Evolutionary conservation across 176 grass and related monocot genomes (phyloP).

Genomic region (Carex scoparia): DNA sequence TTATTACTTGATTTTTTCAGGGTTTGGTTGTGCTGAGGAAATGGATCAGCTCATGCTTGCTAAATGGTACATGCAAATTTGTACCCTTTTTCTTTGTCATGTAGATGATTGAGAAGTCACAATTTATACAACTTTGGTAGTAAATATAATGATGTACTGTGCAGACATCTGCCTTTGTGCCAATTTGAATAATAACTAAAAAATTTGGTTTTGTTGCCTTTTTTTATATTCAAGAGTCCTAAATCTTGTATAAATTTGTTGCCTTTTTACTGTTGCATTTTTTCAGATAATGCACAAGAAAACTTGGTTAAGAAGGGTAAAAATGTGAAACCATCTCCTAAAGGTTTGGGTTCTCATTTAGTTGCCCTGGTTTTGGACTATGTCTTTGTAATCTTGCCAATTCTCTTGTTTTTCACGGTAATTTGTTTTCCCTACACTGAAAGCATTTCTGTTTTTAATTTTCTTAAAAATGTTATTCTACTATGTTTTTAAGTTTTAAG

Average conservation of each 20-base stretch:
- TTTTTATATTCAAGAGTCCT: not conserved
- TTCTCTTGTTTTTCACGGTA: slow-evolving; percentile 83
- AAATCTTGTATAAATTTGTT: not conserved
- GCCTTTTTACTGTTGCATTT: not conserved
- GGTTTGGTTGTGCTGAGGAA: slow-evolving; percentile 72
- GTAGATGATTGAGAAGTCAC: not conserved
- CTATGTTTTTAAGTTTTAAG: not conserved
- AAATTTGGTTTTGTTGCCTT: not conserved
- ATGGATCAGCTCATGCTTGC: slow-evolving; percentile 45
- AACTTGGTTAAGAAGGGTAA: slow-evolving; percentile 46
- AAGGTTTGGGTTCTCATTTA: slow-evolving; percentile 44
- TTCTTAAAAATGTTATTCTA: not conserved
- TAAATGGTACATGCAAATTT: slow-evolving; percentile 13
- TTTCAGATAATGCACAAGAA: slow-evolving; percentile 37
- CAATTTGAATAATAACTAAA: not conserved
- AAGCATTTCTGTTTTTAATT: not conserved
- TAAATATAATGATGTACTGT: not conserved
- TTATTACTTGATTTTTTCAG: slow-evolving; percentile 29
- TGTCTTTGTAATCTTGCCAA: slow-evolving; percentile 56
- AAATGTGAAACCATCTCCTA: slow-evolving; percentile 27
- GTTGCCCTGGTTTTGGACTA: slow-evolving; percentile 50
- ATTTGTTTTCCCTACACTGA: slow-evolving; percentile 22
- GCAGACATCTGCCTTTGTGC: not conserved
- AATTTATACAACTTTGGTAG: not conserved
- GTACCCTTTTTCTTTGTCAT: not conserved